Base-by-base conservation (phyloP, 192 early-diverging fungal species). In the Dissophora ornata region DNA sequence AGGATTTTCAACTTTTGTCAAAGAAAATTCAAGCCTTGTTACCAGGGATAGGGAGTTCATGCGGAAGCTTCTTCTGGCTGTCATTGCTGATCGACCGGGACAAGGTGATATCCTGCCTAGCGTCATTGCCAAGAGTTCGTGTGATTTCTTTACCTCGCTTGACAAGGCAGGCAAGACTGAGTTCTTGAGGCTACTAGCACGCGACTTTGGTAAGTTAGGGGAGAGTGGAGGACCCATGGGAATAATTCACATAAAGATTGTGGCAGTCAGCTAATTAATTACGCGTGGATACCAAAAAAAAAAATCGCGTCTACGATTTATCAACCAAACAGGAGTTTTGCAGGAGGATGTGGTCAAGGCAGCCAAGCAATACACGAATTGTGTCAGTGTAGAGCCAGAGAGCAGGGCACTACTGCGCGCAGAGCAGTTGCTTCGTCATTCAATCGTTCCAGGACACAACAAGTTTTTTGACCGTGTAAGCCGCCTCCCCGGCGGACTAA, bases 381-480 rank as follows among this genome's bases (percentile, higher is more conserved):
- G 41, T 19, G 30, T 52, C 0, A 47, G 57, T 10, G 22, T 30
- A 18, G 75, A 79, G n/a, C 51, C 63, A 1, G 67, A 69, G 64
- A 64, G 57, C 26, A 78, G 75, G 40, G 79, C 80, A 2, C 18
- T 69, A 19, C 15, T 81, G 62, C 80, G 80, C 32, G 79, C 81
- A 26, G 91, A 93, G 34, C 80, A 86, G 38, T 63, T 81, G 7
- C 79, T 96, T 18, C 87, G 91, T 22, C 82, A 89, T 50, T 67
- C 86, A 8, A 67, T 96, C 19, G 85, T 85, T 1, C 94, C 94
- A 1, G 77, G 79, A 10, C 91, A 92, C 77, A 84, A 89, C 42
- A 81, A 82, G 59, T 90, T 95, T 22, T 93, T 96, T 70, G 87
- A 90, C 54, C 87, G 89, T 46, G 87, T 94, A 46, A 93, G 89